Base-by-base conservation (phyloP, 768 basidiomycete species). In the Lactarius indigo region DNA sequence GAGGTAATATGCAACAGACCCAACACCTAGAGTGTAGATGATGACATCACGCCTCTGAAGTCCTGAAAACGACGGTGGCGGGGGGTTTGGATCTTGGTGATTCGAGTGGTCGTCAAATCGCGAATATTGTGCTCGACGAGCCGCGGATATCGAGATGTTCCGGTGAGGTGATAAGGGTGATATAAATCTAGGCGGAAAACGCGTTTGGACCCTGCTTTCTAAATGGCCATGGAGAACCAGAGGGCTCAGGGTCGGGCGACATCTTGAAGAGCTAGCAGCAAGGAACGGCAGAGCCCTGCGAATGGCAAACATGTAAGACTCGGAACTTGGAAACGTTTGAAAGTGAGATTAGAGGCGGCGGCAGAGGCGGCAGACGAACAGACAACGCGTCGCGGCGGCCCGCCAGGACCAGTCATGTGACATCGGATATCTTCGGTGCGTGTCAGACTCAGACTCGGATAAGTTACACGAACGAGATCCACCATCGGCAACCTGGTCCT, bases 1-100 rank as follows among this genome's bases (percentile, higher is more conserved):
- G 23, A 76, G 52, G 59, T 75, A 76, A 70, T 76, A 77, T 58
- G 66, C 69, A 54, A 68, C 57, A 15, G 61, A 58, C 57, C 72
- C 66, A 17, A 60, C 44, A 44, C 58, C 64, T 31, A 66, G 52
- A 1, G 73, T 39, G 15, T 66, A 71, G 10, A 69, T 73, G 18
- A 72, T 30, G 7, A 75, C 30, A 58, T 70, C 59, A 13, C 64
- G 55, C 26, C 15, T 52, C 37, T 61, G 64, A 31, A 50, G 30
- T 3, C 37, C 28, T 6, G 44, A 7, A 15, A 57, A 26, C 3
- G 26, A 23, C 2, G 37, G 6, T 1, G 47, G 31, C 18, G 39
- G 64, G 1, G 26, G 26, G 3, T 65, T 42, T 12, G 59, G 56
- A 39, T 61, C 30, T 12, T 68, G 39, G 13, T 39, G 35, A 12